Evolutionary conservation across 257 asterid species (phyloP), one percentile per base, ranked within the genome.

Genomic region (Fraxinus americana): DNA sequence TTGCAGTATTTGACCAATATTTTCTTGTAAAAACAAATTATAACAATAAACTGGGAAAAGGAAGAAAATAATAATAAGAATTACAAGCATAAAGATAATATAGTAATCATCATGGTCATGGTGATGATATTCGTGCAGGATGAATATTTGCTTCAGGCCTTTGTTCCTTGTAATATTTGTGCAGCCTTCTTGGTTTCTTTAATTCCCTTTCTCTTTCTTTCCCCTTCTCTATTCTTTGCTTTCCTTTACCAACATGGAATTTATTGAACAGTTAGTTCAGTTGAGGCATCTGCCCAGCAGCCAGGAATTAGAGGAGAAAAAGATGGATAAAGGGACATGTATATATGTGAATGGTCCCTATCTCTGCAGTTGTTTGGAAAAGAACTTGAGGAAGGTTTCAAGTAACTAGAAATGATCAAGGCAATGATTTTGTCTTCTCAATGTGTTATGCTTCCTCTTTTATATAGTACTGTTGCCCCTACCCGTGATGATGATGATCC

Each of bases 91-190:
- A 63, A 63, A 63, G 36, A 63, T 63, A 12, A 63, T 23, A 61
- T 61, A 7, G 34, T 61, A 63, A 63, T 63, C 69, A 63, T 63
- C 69, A 63, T 63, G 69, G 69, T 63, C 69, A 63, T 63, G 69
- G 69, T 25, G 69, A 63, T 63, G 69, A 63, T 63, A 11, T 63
- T 63, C 35, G 27, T 9, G 69, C 69, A 25, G 69, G 34, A 63
- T 25, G 69, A 63, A 63, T 63, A 63, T 27, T 63, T 63, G 69
- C 69, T 63, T 63, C 11, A 63, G 27, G 36, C 4, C 69, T 23
- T 63, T 23, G 36, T 63, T 63, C 35, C 36, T 63, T 63, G 69
- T 63, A 10, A 27, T 63, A 63, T 63, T 63, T 63, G 35, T 25
- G 69, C 69, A 63, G 69, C 69, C 69, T 63, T 63, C 36, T 27